These are phyloP conservation scores for Paramecium pentaurelia DNA, from an alignment of 73 alveolate genomes.

Conservation along the genomic window DNA sequence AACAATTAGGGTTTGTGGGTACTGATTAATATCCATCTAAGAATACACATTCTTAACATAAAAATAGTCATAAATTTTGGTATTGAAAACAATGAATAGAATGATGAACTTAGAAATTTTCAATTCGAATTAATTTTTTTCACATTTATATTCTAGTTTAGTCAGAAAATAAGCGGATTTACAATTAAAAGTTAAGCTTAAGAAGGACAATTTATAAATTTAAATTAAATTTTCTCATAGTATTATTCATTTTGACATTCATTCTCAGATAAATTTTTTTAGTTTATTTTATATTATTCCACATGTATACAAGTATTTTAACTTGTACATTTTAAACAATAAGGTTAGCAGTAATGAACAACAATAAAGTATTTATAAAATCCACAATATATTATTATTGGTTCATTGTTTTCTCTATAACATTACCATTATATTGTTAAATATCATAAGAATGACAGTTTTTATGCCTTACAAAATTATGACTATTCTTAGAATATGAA, in stretches of 20 bases:
- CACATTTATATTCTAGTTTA: neutral
- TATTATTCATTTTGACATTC: neutral
- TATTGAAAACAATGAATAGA: neutral
- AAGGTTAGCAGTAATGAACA: neutral
- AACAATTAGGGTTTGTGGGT: no score
- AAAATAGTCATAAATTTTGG: neutral
- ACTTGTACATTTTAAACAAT: neutral
- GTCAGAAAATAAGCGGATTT: neutral
- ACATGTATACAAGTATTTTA: neutral
- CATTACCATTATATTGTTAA: neutral
- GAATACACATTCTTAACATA: neutral
- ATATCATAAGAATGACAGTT: neutral
- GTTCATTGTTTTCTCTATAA: neutral
- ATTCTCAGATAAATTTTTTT: neutral
- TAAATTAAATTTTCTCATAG: neutral
- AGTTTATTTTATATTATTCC: neutral
- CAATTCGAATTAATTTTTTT: neutral
- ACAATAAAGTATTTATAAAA: neutral
- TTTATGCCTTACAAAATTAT: neutral
- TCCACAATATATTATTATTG: neutral
- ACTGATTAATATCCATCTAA: neutral
- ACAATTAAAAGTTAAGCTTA: neutral
- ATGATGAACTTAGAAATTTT: neutral
- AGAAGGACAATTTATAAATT: neutral
- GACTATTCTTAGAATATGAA: neutral